Evolutionary conservation across 129 eudicot species (phyloP), one percentile per base, ranked within the genome.

Genomic region (Chrysanthemum lavandulifolium): DNA sequence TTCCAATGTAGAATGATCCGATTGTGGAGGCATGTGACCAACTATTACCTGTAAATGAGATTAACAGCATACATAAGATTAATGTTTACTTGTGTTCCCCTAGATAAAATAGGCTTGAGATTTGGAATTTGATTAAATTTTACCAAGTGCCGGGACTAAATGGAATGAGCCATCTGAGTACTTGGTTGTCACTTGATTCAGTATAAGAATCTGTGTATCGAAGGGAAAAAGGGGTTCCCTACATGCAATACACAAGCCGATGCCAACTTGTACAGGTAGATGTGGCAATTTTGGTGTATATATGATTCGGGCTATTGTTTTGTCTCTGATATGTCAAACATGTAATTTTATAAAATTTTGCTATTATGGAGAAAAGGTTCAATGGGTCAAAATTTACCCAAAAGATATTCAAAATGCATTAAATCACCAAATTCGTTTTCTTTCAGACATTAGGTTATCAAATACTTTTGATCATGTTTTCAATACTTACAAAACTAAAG

Each of bases 1-100:
- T 88, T 90, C 98, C 96, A 90, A 82, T 88, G 82, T 83, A 94
- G 76, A 55, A 94, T 90, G 68, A 94, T 72, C 53, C 96, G 88
- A 71, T 90, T 18, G 97, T 94, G 62, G 96, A 76, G 16, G 97
- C 96, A 71, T 90, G 98, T 0, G 98, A 84, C 98, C 97, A 94
- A 70, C 93, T 90, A 82, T 90, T 97, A 67, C 98, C 97, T 94
- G 81, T 78, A 54, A 53, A 71, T 73, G 65, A 53, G 61, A 53
- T 73, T 68, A 48, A 55, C 25, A 27, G 21, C 60, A 43, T 23
- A 49, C 23, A 66, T 19, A 71, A 69, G 40, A 16, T 27, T 27
- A 27, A 27, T 27, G 43, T 11, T 33, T 2, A 2, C 47, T 36
- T 13, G 48, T 13, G 31, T 18, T 12, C 47, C 8, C 18, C 66